Percentiles rank a stretch among this genome's conserved stretches.
These are phyloP conservation scores for Suillus lakei DNA, from an alignment of 768 basidiomycete genomes.

Conservation along the genomic window DNA sequence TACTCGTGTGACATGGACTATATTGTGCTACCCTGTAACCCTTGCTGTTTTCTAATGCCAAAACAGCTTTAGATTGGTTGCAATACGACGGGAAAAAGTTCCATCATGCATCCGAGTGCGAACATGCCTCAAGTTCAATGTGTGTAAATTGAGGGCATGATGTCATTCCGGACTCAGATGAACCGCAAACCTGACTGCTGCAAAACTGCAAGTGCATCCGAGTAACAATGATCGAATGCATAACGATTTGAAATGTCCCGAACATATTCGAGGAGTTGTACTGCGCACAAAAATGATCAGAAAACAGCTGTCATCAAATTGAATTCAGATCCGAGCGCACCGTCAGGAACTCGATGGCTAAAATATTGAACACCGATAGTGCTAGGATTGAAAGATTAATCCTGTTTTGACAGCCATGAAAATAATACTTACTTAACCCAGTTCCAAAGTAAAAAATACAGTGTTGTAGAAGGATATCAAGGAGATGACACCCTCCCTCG, in stretches of 20 bases:
- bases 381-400: not conserved
- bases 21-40: too few relatives aligned
- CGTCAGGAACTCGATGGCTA: not conserved
- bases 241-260: not conserved
- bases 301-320: not conserved
- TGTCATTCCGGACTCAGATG: not conserved
- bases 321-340: not conserved
- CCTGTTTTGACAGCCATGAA: not conserved
- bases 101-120: not conserved
- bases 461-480: slow-evolving; percentile 1
- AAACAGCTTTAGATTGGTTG: not conserved
- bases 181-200: not conserved
- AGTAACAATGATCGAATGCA: not conserved
- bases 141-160: not conserved
- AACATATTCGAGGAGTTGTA: not conserved
- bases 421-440: not conserved
- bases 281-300: not conserved
- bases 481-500: not conserved
- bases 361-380: not conserved
- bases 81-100: not conserved
- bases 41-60: not conserved
- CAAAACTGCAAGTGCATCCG: not conserved
- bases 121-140: not conserved
- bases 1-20: too few relatives aligned
- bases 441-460: not conserved